Evolutionary conservation across 192 early-diverging fungal species (phyloP).

Genomic region (Haplosporangium gracile): DNA sequence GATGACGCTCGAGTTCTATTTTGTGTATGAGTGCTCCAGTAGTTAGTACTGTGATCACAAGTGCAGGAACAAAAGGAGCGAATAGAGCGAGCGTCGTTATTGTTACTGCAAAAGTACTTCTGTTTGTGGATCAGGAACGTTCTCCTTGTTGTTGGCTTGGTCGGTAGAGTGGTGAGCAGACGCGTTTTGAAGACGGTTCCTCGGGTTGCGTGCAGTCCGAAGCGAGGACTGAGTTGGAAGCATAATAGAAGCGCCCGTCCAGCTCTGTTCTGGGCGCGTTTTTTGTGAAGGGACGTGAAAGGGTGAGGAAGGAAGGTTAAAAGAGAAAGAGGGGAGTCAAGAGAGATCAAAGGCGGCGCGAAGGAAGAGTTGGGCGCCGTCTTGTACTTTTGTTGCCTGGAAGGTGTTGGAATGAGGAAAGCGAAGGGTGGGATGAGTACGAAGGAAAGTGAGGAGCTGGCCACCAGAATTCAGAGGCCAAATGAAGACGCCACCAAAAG

Average conservation of each 20-base stretch:
- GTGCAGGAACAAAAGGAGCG: background rate
- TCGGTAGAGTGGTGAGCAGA: background rate
- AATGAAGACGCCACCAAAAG: background rate
- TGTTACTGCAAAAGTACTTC: background rate
- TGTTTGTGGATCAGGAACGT: background rate
- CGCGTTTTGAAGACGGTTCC: background rate
- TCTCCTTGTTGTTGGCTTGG: constrained; percentile 6
- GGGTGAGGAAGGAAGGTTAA: background rate
- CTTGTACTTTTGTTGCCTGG: background rate
- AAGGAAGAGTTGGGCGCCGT: background rate
- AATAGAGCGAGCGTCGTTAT: background rate
- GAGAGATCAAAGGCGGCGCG: background rate
- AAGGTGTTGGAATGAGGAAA: background rate
- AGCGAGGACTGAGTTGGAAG: background rate
- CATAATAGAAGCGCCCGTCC: background rate
- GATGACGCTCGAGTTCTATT: background rate
- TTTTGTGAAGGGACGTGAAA: background rate
- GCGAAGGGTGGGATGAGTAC: background rate
- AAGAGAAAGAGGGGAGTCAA: background rate
- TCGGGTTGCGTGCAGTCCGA: background rate
- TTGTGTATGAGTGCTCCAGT: too few relatives aligned
- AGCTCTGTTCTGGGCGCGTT: background rate
- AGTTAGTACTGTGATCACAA: background rate
- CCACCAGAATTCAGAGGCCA: too few relatives aligned
- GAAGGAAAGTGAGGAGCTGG: background rate